A percentile compares a stretch with the other conserved stretches of the same genome.
These are phyloP conservation scores for Punica granatum DNA, from an alignment of 345 rosid species.

Conservation along the genomic window DNA sequence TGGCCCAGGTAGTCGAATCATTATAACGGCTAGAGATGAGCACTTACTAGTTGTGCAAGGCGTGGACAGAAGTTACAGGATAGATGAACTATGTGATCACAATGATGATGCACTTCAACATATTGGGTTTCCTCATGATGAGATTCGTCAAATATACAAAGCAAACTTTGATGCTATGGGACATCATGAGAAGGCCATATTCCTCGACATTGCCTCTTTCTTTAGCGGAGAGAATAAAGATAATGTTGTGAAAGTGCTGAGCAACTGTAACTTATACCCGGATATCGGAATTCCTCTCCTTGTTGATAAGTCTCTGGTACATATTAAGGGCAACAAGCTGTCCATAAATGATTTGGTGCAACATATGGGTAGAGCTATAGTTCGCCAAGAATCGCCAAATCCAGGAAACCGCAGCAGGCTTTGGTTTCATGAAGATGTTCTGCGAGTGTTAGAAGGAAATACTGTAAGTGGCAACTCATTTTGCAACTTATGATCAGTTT, in stretches of 20 bases:
- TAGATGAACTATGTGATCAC: not conserved
- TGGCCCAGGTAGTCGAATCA: slow-evolving; percentile 15
- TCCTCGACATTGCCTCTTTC: slow-evolving; percentile 22
- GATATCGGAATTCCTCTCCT: slow-evolving; percentile 5
- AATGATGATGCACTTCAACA: not conserved
- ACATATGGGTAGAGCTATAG: slow-evolving; percentile 19
- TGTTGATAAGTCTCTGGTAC: slow-evolving; percentile 7
- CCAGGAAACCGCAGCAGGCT: slow-evolving; percentile 17
- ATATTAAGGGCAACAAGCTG: slow-evolving; percentile 2
- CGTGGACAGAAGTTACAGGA: not conserved
- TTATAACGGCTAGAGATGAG: slow-evolving; percentile 17
- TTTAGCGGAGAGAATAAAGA: slow-evolving; percentile 5
- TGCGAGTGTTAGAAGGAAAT: slow-evolving; percentile 1
- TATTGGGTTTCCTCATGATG: not conserved
- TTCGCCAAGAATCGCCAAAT: slow-evolving; percentile 12
- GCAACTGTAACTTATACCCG: slow-evolving; percentile 5
- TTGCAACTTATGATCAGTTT: not conserved
- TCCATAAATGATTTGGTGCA: slow-evolving; percentile 21
- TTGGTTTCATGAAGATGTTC: slow-evolving; percentile 16
- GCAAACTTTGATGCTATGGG: slow-evolving; percentile 11
- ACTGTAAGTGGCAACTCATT: slow-evolving; percentile 5
- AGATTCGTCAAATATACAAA: not conserved
- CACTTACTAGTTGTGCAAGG: not conserved
- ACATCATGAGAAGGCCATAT: slow-evolving; percentile 4
- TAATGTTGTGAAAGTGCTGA: not conserved